Base-by-base conservation (phyloP, 768 basidiomycete genomes). In the Tricholoma matsutake region DNA sequence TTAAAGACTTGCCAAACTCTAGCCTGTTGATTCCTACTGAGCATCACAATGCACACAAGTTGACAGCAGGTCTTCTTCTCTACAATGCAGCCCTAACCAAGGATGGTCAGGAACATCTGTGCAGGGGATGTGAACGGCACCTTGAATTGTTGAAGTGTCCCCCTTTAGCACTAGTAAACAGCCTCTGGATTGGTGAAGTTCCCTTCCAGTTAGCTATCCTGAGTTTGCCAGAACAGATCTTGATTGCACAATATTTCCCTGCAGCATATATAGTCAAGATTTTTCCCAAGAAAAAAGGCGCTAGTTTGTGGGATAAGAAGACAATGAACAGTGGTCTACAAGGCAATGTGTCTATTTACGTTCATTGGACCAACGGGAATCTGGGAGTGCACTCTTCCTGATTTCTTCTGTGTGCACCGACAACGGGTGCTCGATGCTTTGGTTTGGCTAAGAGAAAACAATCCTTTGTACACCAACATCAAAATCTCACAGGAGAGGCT, bases 401-500 rank as follows among this genome's bases (percentile, higher is more conserved):
- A 39, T 41, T 18, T 18, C n/a, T 28, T 56, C 16, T 22, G 18
- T 29, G 35, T 56, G 3, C 55, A 18, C 3, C 6, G 18, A 35
- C 18, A 29, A 9, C 1, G 9, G 1, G 13, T 56, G 5, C 4
- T 8, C 18, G 10, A 56, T 3, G 55, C 55, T 1, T 13, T 56
- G 31, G 7, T 13, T 6, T 56, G 55, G 55, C 16, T 34, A 3
- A 35, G 14, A 28, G 35, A 41, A 4, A 35, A 35, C 55, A 37
- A 43, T 13, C 35, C 34, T 6, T 13, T 35, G 14, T 51, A 51
- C 28, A 0, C 35, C 56, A 3, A 52, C 64, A 6, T 78, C 73
- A 16, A 41, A 16, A 16, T 41, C 39, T n/a, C 14, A n/a, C 39
- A 16, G n/a, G 16, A 41, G 8, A 41, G 39, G n/a, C 39, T 41